Base-by-base conservation (phyloP, 2,329 filamentous ascomycete species). In the Monosporascus sp. region DNA sequence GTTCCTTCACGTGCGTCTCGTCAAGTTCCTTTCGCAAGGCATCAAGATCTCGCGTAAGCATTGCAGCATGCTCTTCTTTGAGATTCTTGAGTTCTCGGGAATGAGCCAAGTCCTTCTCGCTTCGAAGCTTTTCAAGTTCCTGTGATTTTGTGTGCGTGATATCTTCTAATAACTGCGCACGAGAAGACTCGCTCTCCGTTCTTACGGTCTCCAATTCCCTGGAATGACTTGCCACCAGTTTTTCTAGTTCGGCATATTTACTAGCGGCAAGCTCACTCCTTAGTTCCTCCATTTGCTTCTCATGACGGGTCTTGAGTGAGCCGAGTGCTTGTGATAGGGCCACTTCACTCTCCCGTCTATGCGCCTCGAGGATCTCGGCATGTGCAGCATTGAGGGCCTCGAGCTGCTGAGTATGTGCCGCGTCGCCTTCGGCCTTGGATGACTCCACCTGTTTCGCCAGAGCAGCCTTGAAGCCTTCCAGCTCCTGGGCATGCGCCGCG, bases 371-470 rank as follows among this genome's bases (percentile, higher is more conserved):
- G 37, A 69, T 63, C 50, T 68, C 63, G 17, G 58, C 57, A 41
- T 69, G 65, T 9, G 66, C 66, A 38, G 61, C 60, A 24, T 67
- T 65, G 1, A 68, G 54, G 1, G 64, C 65, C 38, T 66, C 65
- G 26, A 69, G 66, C 44, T 65, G 63, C 41, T 63, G 54, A 44
- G 43, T 60, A 19, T 63, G 65, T 22, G 66, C 62, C 6, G 57
- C 64, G 26, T 67, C 55, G n/a, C 65, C 65, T 54, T 67, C 65
- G 1, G 53, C 57, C 53, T 67, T 66, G 7, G 67, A 66, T 11
- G 65, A 68, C 49, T 67, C 64, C 3, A 67, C 52, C 50, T 69
- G 66, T 47, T 69, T 69, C 26, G 60, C 63, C 24, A 69, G 48
- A 37, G 65, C 63, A 7, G 63, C 61, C 54, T 66, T 62, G 55